Base-by-base conservation (phyloP, 2,329 filamentous ascomycete species). In the Zelopaecilomyces penicillatus region DNA sequence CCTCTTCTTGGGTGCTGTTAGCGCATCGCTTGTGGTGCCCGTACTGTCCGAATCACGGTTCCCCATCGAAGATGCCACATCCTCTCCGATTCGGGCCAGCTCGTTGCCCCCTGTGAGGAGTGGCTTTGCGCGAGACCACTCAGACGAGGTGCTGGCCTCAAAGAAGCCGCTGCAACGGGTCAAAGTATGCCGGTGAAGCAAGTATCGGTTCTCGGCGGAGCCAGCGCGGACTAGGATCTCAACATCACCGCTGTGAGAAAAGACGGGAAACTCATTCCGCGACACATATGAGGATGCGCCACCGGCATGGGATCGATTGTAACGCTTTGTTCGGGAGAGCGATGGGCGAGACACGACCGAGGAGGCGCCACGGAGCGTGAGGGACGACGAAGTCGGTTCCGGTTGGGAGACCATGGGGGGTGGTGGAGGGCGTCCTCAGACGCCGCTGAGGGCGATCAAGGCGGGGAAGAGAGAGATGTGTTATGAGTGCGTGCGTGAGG, bases 111-210 rank as follows among this genome's bases (percentile, higher is more conserved):
- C 53, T 1, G 55, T 49, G 11, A 57, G 54, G 41, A 52, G 61
- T 46, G 54, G 57, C 7, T 51, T 56, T 7, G 54, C 52, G 45
- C 58, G 66, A 30, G 64, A 63, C 87, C 87, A 94, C 61, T 90
- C 83, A 46, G 83, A 81, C 56, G 81, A 88, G 37, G 83, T 89
- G 59, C 82, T 87, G 27, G 86, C 85, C 64, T 95, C 87, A 61
- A 97, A 97, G 70, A 95, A 96, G 11, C 88, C 89, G 5, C 89
- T 95, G 58, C 86, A 95, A 65, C 94, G 86, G 30, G 86, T 83
- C 53, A 97, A 70, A 35, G 91, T 95, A 57, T 96, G 76, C 48
- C 83, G 77, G 67, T 97, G 91, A 45, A 97, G 74, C 39, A 96
- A 74, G 62, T 96, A 97, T 49, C 85, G 77, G 60, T 87, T 86